Evolutionary conservation across 2,329 filamentous ascomycete genomes (phyloP).

Genomic region (Aureobasidium pullulans): DNA sequence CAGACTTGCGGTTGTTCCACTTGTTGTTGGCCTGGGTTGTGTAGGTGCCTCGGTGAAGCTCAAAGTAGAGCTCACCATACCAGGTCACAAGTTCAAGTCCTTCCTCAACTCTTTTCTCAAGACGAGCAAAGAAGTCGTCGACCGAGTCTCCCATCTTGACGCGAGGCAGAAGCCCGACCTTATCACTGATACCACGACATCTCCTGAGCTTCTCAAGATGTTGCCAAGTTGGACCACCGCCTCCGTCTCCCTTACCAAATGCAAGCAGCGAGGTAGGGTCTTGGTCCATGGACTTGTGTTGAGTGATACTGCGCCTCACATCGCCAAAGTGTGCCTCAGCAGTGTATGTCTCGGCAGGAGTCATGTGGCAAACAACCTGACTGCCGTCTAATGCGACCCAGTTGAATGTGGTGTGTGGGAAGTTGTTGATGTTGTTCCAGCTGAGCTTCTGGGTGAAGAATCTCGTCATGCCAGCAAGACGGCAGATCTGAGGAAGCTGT

Average conservation of each 20-base stretch:
- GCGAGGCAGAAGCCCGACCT: constrained; percentile 71
- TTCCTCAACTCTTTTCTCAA: constrained; percentile 63
- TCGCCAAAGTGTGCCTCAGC: constrained; percentile 92
- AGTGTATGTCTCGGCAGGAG: constrained; percentile 91
- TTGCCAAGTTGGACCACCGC: constrained; percentile 87
- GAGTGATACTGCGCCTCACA: constrained; percentile 76
- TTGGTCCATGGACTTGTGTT: constrained; percentile 94
- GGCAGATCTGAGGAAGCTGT: constrained; percentile 88
- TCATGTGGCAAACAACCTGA: constrained; percentile 97
- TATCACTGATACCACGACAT: constrained; percentile 86
- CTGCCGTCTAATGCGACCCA: constrained; percentile 95
- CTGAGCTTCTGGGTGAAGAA: constrained; percentile 98
- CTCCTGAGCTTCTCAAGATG: constrained; percentile 91
- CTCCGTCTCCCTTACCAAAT: constrained; percentile 94
- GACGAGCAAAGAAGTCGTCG: constrained; percentile 83
- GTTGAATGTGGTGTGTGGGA: constrained; percentile 97
- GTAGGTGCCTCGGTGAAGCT: constrained; percentile 93
- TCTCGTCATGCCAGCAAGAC: constrained; percentile 87
- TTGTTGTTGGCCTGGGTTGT: constrained; percentile 98
- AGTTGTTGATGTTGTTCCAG: constrained; percentile 99
- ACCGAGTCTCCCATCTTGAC: constrained; percentile 85
- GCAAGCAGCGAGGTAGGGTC: constrained; percentile 85
- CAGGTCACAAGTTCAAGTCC: constrained; percentile 77
- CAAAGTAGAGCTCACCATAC: constrained; percentile 98
- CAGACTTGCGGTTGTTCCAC: constrained; percentile 79